phyloP scores from a whole-genome alignment of 1,139 yeast species.

The Hansenula lynferdii region DNA sequence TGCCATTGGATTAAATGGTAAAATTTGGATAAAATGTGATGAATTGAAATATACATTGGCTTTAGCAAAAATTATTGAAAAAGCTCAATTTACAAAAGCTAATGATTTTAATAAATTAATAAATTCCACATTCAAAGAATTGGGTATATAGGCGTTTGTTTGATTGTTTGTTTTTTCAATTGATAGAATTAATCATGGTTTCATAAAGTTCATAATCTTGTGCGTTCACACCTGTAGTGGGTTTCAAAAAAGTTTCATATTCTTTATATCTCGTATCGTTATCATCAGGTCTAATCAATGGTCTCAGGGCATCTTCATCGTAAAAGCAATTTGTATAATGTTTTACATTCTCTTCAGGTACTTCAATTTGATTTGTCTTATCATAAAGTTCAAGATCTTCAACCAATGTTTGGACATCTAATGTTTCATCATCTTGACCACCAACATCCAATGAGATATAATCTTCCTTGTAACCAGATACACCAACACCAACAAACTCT shows the following conservation, averaged over 20 bases:
- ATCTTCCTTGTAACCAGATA: neutral
- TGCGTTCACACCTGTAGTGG: constrained; percentile 2
- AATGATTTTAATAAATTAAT: constrained; percentile 39
- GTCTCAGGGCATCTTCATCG: constrained; percentile 6
- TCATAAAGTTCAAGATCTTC: constrained; percentile 7
- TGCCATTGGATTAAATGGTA: constrained; percentile 91
- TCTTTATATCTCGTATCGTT: neutral
- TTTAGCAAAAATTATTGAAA: constrained; percentile 43
- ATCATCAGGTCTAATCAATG: no score
- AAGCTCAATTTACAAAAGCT: constrained; percentile 35
- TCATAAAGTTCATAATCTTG: constrained; percentile 14
- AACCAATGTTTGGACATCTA: no score
- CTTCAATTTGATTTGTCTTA: constrained; percentile 7
- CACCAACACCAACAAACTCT: neutral
- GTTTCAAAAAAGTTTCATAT: neutral
- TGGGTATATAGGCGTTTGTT: constrained; percentile 6
- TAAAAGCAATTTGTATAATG: constrained; percentile 20
- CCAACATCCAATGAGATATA: neutral
- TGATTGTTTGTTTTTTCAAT: neutral
- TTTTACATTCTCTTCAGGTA: constrained; percentile 11
- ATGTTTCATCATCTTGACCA: neutral
- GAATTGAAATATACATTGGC: constrained; percentile 56
- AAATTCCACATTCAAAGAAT: constrained; percentile 32
- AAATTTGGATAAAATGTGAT: constrained; percentile 77
- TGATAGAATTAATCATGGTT: constrained; percentile 3